Evolutionary conservation across 1,139 yeast genomes (phyloP).

Genomic region (Scheffersomyces lignicola): DNA sequence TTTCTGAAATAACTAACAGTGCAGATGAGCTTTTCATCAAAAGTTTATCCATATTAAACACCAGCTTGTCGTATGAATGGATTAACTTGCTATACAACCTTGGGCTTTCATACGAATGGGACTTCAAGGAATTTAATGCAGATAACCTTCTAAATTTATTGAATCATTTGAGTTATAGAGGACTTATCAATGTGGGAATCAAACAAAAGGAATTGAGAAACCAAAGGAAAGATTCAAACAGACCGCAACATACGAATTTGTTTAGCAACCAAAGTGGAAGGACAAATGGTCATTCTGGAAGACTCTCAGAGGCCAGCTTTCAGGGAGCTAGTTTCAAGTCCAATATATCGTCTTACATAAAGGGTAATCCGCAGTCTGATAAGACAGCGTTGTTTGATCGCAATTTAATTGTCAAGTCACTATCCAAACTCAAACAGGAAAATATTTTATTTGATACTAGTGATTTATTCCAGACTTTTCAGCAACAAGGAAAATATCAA

Average conservation of each 20-base stretch:
- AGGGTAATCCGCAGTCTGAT: slow-evolving; percentile 1
- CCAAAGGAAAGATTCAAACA: slow-evolving; percentile 9
- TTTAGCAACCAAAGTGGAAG: not conserved
- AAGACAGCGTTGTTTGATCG: slow-evolving; percentile 15
- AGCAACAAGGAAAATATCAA: slow-evolving; percentile 9
- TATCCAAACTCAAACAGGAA: slow-evolving; percentile 23
- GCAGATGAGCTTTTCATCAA: slow-evolving; percentile 33
- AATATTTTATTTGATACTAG: slow-evolving; percentile 34
- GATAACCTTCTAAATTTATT: slow-evolving; percentile 31
- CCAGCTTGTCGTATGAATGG: slow-evolving; percentile 37
- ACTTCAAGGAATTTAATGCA: slow-evolving; percentile 31
- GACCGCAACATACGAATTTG: slow-evolving; percentile 3
- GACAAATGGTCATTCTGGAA: not conserved
- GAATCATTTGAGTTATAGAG: slow-evolving; percentile 29
- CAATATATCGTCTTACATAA: not conserved
- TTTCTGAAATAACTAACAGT: slow-evolving; percentile 8
- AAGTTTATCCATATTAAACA: slow-evolving; percentile 32
- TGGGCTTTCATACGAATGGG: slow-evolving; percentile 44
- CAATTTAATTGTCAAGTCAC: slow-evolving; percentile 19
- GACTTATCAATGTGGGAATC: slow-evolving; percentile 25
- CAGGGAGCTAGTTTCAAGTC: not conserved
- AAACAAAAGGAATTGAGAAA: slow-evolving; percentile 24
- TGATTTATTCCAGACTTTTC: slow-evolving; percentile 17
- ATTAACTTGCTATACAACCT: slow-evolving; percentile 34
- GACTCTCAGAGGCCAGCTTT: not conserved